These are phyloP conservation scores for Fusarium agapanthi DNA, from an alignment of 2,329 filamentous ascomycete genomes.

Conservation along the genomic window DNA sequence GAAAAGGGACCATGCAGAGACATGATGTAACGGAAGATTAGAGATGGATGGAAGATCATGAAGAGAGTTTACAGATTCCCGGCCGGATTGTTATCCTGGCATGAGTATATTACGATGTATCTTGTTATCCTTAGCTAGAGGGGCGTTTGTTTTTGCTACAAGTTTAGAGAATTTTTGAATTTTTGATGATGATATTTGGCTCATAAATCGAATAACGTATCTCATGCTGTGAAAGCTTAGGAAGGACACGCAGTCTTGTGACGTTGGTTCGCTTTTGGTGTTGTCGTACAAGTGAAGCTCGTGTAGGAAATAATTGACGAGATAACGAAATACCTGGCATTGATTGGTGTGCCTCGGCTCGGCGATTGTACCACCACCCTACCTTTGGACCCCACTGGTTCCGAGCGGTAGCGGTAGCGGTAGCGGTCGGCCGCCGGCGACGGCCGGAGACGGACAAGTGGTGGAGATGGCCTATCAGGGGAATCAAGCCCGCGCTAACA, in stretches of 20 bases:
- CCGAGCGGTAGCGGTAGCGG: conserved; percentile 5
- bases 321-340: not conserved
- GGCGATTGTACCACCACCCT: not conserved
- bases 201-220: not conserved
- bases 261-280: not conserved
- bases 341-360: not conserved
- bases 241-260: not conserved
- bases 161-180: conserved; percentile 35
- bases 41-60: conserved; percentile 38
- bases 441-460: conserved; percentile 26
- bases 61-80: conserved; percentile 35
- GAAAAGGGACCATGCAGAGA: conserved; percentile 9
- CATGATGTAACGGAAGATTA: conserved; percentile 28
- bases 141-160: conserved; percentile 36
- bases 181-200: conserved; percentile 23
- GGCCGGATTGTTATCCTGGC: conserved; percentile 32
- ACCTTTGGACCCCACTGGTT: not conserved
- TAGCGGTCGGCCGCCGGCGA: conserved; percentile 40
- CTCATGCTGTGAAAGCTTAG: not conserved
- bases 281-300: not conserved
- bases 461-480: conserved; percentile 40
- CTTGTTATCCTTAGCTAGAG: conserved; percentile 35
- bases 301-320: conserved; percentile 20
- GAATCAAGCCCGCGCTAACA: conserved; percentile 10
- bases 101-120: conserved; percentile 43